Evolutionary conservation across 768 basidiomycete genomes (phyloP).

Genomic region (Kwoniella europaea): DNA sequence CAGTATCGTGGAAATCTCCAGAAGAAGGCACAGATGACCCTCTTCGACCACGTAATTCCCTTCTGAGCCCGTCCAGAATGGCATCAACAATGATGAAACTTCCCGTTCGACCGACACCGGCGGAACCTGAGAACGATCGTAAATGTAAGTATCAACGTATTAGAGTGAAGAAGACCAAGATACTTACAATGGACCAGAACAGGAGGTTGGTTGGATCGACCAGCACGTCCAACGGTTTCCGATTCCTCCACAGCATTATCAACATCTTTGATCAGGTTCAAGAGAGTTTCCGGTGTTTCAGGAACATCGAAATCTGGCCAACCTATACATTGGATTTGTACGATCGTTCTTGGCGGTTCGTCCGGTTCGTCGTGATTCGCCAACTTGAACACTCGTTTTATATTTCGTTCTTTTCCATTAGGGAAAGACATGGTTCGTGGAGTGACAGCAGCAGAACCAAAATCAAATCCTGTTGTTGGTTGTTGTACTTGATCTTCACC

Average conservation of each 20-base stretch:
- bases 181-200: slow-evolving; percentile 57
- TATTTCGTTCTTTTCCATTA: slow-evolving; percentile 44
- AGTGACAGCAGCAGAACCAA: slow-evolving; percentile 50
- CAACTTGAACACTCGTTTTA: slow-evolving; percentile 67
- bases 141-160: background rate
- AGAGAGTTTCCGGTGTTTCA: slow-evolving; percentile 73
- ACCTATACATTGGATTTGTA: slow-evolving; percentile 88
- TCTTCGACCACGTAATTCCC: slow-evolving; percentile 29
- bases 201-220: slow-evolving; percentile 37
- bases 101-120: slow-evolving; percentile 93
- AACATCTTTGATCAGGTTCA: slow-evolving; percentile 76
- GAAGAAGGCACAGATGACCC: background rate
- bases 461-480: slow-evolving; percentile 61
- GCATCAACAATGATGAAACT: slow-evolving; percentile 79
- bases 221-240: slow-evolving; percentile 14
- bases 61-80: slow-evolving; percentile 47
- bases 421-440: slow-evolving; percentile 16
- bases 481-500: slow-evolving; percentile 58
- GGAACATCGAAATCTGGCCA: slow-evolving; percentile 99
- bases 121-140: slow-evolving; percentile 64
- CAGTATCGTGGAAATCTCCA: background rate
- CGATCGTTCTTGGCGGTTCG: slow-evolving; percentile 68
- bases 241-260: slow-evolving; percentile 58
- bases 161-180: background rate
- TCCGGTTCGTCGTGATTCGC: slow-evolving; percentile 68